Evolutionary conservation across 768 basidiomycete species (phyloP), one percentile per base, ranked within the genome.

Genomic region (Xerocomellus amylosporus): DNA sequence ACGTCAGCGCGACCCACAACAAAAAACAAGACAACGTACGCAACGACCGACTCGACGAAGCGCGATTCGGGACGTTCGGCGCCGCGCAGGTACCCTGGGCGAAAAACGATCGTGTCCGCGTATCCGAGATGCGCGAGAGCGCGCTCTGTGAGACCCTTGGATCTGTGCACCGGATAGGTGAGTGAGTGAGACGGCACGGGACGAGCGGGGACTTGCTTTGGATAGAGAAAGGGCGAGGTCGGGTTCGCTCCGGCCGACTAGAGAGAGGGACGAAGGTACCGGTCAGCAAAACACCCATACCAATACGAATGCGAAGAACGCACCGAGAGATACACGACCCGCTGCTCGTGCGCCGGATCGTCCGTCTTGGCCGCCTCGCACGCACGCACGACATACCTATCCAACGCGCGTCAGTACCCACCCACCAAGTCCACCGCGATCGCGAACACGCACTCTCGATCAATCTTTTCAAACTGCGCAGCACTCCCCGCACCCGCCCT

Each of bases 141-240:
- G 43, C 79, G 72, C 66, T 92, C 91, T 0, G 90, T 92, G 30
- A 83, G 70, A 15, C 87, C 90, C 69, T 91, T 90, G 61, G 81
- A 84, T 77, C 85, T 88, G 47, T 40, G 24, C n/a, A 10, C 8
- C 14, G 45, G 9, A 10, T 30, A 7, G 22, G 6, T 9, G 13
- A 8, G 22, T 17, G 36, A 7, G 14, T 20, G 19, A 22, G 22
- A 24, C 7, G 13, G 24, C 2, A 14, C 22, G 22, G 20, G 2
- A 7, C 7, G 36, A 0, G 9, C 12, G 28, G 7, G 8, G 36
- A 12, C 70, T 42, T 38, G 81, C 80, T 64, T 80, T 2, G 71
- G 22, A 54, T 88, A 88, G 15, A 87, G 68, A 59, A 84, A 76
- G 0, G 50, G 57, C 5, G 85, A 82, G 1, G 69, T 71, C 0